These are phyloP conservation scores for Neobulgaria alba DNA, from an alignment of 2,329 filamentous ascomycete species.

Conservation along the genomic window DNA sequence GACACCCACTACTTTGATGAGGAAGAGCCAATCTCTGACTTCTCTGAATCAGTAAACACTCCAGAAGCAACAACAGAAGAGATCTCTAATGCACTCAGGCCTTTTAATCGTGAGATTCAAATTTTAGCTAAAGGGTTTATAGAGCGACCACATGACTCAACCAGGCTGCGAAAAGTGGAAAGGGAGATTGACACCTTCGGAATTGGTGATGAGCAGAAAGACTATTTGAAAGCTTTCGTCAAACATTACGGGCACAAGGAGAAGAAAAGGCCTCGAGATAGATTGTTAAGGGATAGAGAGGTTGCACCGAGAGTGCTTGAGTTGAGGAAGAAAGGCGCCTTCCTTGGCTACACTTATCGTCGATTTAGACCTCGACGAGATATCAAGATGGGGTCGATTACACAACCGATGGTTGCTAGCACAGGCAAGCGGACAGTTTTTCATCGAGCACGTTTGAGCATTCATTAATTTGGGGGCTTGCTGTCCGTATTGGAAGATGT, in stretches of 20 bases:
- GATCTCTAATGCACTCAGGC: slow-evolving; percentile 24
- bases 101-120: slow-evolving; percentile 29
- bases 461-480: too few relatives aligned
- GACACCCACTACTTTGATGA: slow-evolving; percentile 90
- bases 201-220: slow-evolving; percentile 27
- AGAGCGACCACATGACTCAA: slow-evolving; percentile 25
- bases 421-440: slow-evolving; percentile 19
- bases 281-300: slow-evolving; percentile 64
- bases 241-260: slow-evolving; percentile 42
- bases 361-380: slow-evolving; percentile 31
- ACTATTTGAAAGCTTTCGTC: slow-evolving; percentile 28
- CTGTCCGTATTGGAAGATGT: too few relatives aligned
- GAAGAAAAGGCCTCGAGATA: slow-evolving; percentile 75
- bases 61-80: slow-evolving; percentile 18
- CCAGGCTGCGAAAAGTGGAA: slow-evolving; percentile 25
- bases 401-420: slow-evolving; percentile 7
- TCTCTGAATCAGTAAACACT: slow-evolving; percentile 37
- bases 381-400: slow-evolving; percentile 4
- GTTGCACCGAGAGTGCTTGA: slow-evolving; percentile 63
- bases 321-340: slow-evolving; percentile 72
- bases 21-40: slow-evolving; percentile 62
- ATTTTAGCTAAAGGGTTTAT: slow-evolving; percentile 26
- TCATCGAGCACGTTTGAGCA: slow-evolving; percentile 26
- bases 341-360: slow-evolving; percentile 83
- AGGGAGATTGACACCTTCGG: slow-evolving; percentile 27